Conservation (phyloP, 768 basidiomycete genomes). For the Mycena vitilis region DNA sequence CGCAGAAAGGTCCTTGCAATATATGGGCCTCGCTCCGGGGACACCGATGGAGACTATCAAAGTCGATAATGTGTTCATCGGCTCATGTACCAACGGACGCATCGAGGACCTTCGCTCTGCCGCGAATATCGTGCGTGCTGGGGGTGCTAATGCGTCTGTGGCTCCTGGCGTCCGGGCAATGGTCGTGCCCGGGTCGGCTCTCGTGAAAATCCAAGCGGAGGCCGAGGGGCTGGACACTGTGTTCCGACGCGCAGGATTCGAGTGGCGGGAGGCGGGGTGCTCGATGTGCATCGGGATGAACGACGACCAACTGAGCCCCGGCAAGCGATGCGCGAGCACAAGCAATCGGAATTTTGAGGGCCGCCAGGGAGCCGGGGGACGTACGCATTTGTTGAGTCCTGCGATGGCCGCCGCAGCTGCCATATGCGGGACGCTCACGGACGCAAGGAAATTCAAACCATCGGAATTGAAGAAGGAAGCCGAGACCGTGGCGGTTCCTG, state of each 20-base stretch:
- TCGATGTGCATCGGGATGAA: constrained; percentile 98
- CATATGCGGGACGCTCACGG: constrained; percentile 83
- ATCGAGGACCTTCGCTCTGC: constrained; percentile 93
- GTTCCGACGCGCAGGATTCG: constrained; percentile 91
- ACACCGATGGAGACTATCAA: constrained; percentile 81
- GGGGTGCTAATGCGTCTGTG: constrained; percentile 78
- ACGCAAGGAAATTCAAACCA: constrained; percentile 75
- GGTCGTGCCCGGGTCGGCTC: constrained; percentile 93
- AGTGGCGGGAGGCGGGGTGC: constrained; percentile 95
- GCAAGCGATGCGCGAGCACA: constrained; percentile 89
- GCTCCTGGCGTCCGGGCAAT: constrained; percentile 84
- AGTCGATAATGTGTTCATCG: constrained; percentile 91
- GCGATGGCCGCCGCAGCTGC: constrained; percentile 95
- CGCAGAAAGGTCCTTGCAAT: constrained; percentile 78
- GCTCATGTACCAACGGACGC: constrained; percentile 94
- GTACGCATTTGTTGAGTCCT: constrained; percentile 89
- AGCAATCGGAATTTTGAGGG: constrained; percentile 95
- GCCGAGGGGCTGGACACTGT: constrained; percentile 86
- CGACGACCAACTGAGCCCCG: constrained; percentile 87
- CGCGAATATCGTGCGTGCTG: constrained; percentile 80
- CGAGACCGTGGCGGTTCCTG: constrained; percentile 59
- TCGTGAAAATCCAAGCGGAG: constrained; percentile 91
- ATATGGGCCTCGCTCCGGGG: constrained; percentile 87
- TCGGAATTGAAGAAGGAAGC: constrained; percentile 55
- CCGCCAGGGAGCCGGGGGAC: constrained; percentile 86